Percentiles rank a stretch among this genome's conserved stretches.
phyloP scores from a whole-genome alignment of 176 grass and related monocot genomes.

The Eragrostis nindensis region DNA sequence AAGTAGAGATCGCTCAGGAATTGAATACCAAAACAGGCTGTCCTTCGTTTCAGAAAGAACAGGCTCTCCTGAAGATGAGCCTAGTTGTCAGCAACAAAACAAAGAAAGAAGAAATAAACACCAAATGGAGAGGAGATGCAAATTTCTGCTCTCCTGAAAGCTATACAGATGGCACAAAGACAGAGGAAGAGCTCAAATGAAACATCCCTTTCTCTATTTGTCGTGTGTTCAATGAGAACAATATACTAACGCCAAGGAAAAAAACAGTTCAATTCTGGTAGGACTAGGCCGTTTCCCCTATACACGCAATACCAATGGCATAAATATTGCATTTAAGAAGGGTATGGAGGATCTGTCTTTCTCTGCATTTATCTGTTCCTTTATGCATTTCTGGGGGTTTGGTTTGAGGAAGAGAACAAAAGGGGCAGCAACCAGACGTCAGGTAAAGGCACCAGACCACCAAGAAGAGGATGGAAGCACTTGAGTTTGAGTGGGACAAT shows the following conservation, averaged over 20 bases:
- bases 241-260: conserved; percentile 23
- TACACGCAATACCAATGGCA: conserved; percentile 15
- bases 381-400: background rate
- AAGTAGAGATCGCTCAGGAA: conserved; percentile 15
- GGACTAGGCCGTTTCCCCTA: conserved; percentile 27
- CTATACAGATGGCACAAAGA: conserved; percentile 35
- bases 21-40: conserved; percentile 4
- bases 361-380: conserved; percentile 32
- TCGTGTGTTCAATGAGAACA: conserved; percentile 29
- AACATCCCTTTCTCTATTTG: conserved; percentile 42
- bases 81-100: conserved; percentile 18
- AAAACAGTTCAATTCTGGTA: conserved; percentile 32
- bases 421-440: conserved; percentile 35
- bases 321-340: conserved; percentile 38
- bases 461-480: conserved; percentile 19
- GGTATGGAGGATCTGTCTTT: conserved; percentile 27
- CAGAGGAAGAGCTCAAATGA: conserved; percentile 39
- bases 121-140: conserved; percentile 6
- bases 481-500: conserved; percentile 43
- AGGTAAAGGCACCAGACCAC: conserved; percentile 29
- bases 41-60: conserved; percentile 5
- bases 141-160: conserved; percentile 34
- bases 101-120: conserved; percentile 5
- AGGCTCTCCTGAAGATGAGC: conserved; percentile 25
- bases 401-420: conserved; percentile 30